A percentile compares a stretch with the other conserved stretches of the same genome.
These are phyloP conservation scores for Backusella circina DNA, from an alignment of 192 early-diverging fungal genomes.

Conservation along the genomic window DNA sequence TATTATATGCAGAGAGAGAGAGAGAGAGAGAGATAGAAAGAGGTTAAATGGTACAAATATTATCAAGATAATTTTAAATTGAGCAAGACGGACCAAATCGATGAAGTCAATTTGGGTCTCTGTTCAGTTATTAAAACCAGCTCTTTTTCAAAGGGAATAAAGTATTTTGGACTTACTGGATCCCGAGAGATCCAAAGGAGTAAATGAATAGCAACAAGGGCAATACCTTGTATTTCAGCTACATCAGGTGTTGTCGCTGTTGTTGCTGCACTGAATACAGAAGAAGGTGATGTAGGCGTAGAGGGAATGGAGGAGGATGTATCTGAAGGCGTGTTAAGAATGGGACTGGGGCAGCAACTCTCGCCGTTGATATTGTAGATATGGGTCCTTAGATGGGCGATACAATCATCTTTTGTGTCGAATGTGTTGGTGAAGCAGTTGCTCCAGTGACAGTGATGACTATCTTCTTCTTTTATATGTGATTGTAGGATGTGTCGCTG, in stretches of 20 bases:
- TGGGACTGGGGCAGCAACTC: neutral
- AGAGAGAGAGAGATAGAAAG: no score
- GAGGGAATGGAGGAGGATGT: neutral
- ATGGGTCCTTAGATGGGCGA: neutral
- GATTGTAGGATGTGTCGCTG: slow-evolving; percentile 46
- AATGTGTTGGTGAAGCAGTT: neutral
- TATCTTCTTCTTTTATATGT: slow-evolving; percentile 25
- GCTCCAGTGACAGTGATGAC: neutral
- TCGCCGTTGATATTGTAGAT: neutral
- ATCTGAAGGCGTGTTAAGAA: neutral
- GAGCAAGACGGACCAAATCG: neutral
- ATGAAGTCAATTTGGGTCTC: slow-evolving; percentile 7
- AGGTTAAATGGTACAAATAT: neutral
- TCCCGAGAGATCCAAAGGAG: slow-evolving; percentile 13
- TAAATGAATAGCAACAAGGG: slow-evolving; percentile 18
- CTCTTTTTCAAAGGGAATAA: slow-evolving; percentile 27
- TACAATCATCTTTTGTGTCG: neutral
- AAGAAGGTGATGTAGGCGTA: neutral
- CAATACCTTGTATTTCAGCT: slow-evolving; percentile 9
- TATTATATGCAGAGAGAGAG: no score
- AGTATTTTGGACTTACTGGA: slow-evolving; percentile 9
- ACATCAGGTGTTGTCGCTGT: slow-evolving; percentile 14
- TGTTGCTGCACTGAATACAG: neutral
- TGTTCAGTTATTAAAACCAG: slow-evolving; percentile 12
- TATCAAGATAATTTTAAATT: neutral